These are phyloP conservation scores for Colletotrichum euphorbiae DNA, from an alignment of 2,329 filamentous ascomycete genomes.

Conservation along the genomic window DNA sequence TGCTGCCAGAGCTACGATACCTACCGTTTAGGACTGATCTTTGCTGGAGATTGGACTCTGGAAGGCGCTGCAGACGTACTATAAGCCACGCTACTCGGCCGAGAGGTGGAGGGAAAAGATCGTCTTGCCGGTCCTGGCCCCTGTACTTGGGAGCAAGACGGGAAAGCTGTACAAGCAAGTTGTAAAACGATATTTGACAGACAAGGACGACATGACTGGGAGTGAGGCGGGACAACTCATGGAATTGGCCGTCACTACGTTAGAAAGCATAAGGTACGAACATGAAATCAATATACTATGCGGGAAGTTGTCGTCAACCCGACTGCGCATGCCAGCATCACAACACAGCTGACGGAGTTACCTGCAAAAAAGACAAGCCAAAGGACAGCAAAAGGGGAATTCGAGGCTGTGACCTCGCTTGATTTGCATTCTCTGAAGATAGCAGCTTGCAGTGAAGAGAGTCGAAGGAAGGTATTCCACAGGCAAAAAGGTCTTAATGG, in stretches of 20 bases:
- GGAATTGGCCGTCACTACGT: constrained; percentile 54
- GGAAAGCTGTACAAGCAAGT: constrained; percentile 54
- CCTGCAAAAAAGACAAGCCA: background rate
- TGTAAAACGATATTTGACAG: constrained; percentile 55
- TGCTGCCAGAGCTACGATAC: constrained; percentile 65
- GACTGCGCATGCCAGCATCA: accelerated
- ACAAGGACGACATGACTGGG: constrained; percentile 51
- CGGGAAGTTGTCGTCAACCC: too few species aligned
- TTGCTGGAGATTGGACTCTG: constrained; percentile 64
- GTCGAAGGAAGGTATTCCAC: constrained; percentile 40
- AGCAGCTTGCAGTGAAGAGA: constrained; percentile 37
- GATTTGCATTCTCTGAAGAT: constrained; percentile 40
- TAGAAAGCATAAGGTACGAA: constrained; percentile 54
- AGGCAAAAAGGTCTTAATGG: constrained; percentile 35
- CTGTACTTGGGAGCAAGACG: constrained; percentile 55
- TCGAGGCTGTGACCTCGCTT: constrained; percentile 23
- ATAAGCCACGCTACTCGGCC: constrained; percentile 56
- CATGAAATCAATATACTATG: constrained; percentile 39
- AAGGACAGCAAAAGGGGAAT: background rate
- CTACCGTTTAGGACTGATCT: constrained; percentile 63
- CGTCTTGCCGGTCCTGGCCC: constrained; percentile 54
- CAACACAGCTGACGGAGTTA: too few species aligned
- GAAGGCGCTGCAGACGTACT: constrained; percentile 55
- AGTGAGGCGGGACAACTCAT: constrained; percentile 54
- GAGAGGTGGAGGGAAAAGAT: constrained; percentile 57